A percentile compares a stretch with the other conserved stretches of the same genome.
These are phyloP conservation scores for Colletotrichum falcatum DNA, from an alignment of 2,329 filamentous ascomycete species.

Conservation along the genomic window DNA sequence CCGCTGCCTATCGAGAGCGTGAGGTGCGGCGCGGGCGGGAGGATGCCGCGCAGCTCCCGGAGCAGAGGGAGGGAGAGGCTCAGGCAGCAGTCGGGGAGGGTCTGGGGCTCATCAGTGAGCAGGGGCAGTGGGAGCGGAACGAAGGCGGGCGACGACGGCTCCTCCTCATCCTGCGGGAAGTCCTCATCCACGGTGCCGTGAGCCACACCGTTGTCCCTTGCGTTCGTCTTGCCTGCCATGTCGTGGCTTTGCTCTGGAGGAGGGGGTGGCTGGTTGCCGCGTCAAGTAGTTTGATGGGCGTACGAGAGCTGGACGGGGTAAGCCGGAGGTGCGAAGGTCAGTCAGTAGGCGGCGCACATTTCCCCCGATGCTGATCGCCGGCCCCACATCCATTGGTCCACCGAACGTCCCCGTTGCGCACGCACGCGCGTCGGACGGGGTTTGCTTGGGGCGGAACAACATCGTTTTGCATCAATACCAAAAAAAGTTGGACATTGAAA, in stretches of 20 bases:
- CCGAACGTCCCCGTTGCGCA: neutral
- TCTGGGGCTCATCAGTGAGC: slow-evolving; percentile 16
- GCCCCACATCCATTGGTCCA: slow-evolving; percentile 2
- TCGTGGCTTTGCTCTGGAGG: too few species aligned
- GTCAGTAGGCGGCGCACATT: too few species aligned
- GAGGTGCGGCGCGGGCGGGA: slow-evolving; percentile 19
- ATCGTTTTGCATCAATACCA: neutral
- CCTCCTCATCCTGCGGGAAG: slow-evolving; percentile 7
- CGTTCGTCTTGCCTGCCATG: too few species aligned
- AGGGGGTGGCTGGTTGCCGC: neutral
- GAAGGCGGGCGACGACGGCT: slow-evolving; percentile 1
- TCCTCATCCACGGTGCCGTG: neutral
- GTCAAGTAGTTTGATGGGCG: neutral
- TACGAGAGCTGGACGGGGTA: neutral
- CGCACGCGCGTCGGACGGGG: neutral
- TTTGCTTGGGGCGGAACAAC: neutral
- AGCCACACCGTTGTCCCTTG: neutral
- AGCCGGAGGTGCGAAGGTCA: neutral
- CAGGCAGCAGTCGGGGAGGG: slow-evolving; percentile 47
- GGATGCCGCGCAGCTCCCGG: slow-evolving; percentile 32
- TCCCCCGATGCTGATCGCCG: neutral
- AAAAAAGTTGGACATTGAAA: neutral
- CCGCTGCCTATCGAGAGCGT: slow-evolving; percentile 49
- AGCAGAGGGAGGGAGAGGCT: slow-evolving; percentile 46
- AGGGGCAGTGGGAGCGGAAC: slow-evolving; percentile 9